Evolutionary conservation across 768 basidiomycete species (phyloP), one percentile per base, ranked within the genome.

Genomic region (Trametes cubensis): DNA sequence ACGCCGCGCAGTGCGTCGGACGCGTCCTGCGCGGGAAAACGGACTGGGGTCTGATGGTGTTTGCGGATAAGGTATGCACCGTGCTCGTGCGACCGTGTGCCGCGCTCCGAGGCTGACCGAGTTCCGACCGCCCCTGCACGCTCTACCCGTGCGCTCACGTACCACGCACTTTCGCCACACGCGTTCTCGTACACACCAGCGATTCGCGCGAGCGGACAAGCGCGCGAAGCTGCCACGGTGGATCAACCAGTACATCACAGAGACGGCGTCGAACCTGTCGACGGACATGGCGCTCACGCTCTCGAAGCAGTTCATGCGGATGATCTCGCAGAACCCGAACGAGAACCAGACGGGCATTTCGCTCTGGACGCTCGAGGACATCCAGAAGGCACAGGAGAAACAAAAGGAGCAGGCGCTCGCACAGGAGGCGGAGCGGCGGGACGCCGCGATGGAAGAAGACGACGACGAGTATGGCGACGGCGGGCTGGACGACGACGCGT

Each of bases 161-260:
- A 34, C 34, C 10, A 4, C 34, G 34, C 34, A 34, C 34, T n/a
- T n/a, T n/a, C n/a, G n/a, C 6, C 34, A 10, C 10, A 34, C 10
- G 34, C 34, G 34, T 34, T 7, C 10, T 6, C 34, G 34, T 34
- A 34, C 34, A 34, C n/a, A 17, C 48, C 69, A 96, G 94, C 89
- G 94, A 21, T 96, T 94, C 72, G 93, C 94, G 13, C 85, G 94
- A 51, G 89, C 90, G 7, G 94, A 96, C 71, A 96, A 96, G 77
- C 84, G 96, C 40, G 90, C 94, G 39, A 98, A 98, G 81, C 79
- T 99, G 66, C 97, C 97, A 6, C 88, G 92, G 45, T 99, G 97
- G 97, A 98, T 99, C 68, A 98, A 98, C 73, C 94, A 96, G 71
- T 98, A 97, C 73, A 98, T 99, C 70, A 97, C 94, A n/a, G 97